phyloP scores from a whole-genome alignment of 345 rosid genomes.

The Camelina neglecta region DNA sequence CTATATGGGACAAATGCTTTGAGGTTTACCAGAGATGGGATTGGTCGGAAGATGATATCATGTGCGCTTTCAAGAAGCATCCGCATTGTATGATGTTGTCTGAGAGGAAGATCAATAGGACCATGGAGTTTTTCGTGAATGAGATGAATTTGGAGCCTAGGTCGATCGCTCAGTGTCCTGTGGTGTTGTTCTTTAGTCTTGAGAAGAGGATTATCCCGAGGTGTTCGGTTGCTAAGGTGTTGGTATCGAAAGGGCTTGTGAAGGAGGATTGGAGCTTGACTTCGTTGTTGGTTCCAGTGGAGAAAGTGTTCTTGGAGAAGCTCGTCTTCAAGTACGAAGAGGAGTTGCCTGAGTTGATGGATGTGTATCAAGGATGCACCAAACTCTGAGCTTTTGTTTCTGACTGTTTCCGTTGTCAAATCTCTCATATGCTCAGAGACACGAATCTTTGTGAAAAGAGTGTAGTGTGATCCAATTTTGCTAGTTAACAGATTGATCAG shows the following conservation, averaged over 20 bases:
- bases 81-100: conserved; percentile 62
- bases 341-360: conserved; percentile 52
- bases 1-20: conserved; percentile 50
- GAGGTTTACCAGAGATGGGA: conserved; percentile 61
- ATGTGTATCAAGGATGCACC: conserved; percentile 31
- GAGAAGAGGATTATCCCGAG: conserved; percentile 64
- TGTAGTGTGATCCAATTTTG: conserved; percentile 12
- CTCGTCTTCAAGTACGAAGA: conserved; percentile 50
- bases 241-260: conserved; percentile 52
- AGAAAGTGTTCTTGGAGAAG: conserved; percentile 51
- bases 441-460: background rate
- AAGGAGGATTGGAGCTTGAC: conserved; percentile 54
- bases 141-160: conserved; percentile 51
- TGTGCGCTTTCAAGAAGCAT: conserved; percentile 53
- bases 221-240: conserved; percentile 47
- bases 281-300: conserved; percentile 46
- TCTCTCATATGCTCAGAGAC: background rate
- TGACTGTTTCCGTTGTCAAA: background rate
- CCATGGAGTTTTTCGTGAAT: conserved; percentile 59
- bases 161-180: conserved; percentile 47
- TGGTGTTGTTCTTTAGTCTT: conserved; percentile 50
- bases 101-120: conserved; percentile 49
- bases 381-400: background rate
- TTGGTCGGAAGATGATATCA: conserved; percentile 58
- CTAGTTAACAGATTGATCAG: background rate